Evolutionary conservation across 768 basidiomycete species (phyloP).

Genomic region (Naganishia antarctica): DNA sequence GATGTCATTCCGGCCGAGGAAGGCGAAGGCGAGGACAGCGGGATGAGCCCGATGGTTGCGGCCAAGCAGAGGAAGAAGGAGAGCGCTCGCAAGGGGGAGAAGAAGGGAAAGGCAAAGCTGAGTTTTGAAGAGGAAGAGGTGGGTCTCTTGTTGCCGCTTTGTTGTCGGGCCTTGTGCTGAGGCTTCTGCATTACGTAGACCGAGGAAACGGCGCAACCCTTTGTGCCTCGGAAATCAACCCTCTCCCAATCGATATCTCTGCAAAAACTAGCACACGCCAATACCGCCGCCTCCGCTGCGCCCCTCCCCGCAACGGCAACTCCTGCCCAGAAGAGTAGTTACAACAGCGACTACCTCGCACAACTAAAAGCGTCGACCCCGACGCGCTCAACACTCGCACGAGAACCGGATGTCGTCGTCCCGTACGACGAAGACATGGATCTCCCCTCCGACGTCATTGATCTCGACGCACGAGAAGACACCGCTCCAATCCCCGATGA

Average conservation of each 20-base stretch:
- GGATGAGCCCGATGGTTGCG: constrained; percentile 35
- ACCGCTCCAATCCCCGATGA: constrained; percentile 47
- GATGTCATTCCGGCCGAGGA: not conserved
- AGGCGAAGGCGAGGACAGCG: constrained; percentile 32
- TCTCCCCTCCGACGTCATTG: not conserved
- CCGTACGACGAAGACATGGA: constrained; percentile 26
- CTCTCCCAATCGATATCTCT: constrained; percentile 39
- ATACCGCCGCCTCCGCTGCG: constrained; percentile 6
- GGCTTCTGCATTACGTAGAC: not conserved
- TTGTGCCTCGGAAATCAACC: constrained; percentile 42
- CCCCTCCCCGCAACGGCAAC: constrained; percentile 16
- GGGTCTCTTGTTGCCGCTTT: not conserved
- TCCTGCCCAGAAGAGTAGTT: constrained; percentile 26
- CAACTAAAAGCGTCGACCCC: constrained; percentile 50
- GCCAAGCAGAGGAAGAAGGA: constrained; percentile 43
- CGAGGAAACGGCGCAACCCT: constrained; percentile 29
- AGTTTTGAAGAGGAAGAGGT: constrained; percentile 43
- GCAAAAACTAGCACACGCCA: constrained; percentile 34
- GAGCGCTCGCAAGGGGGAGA: constrained; percentile 26
- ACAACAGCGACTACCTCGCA: constrained; percentile 49
- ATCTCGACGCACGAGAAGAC: constrained; percentile 13
- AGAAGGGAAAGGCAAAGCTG: constrained; percentile 31
- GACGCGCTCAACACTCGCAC: constrained; percentile 32
- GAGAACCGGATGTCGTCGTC: constrained; percentile 5
- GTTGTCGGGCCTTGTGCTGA: not conserved